Evolutionary conservation across 2,329 filamentous ascomycete genomes (phyloP).

Genomic region (Cladosporium sp.): DNA sequence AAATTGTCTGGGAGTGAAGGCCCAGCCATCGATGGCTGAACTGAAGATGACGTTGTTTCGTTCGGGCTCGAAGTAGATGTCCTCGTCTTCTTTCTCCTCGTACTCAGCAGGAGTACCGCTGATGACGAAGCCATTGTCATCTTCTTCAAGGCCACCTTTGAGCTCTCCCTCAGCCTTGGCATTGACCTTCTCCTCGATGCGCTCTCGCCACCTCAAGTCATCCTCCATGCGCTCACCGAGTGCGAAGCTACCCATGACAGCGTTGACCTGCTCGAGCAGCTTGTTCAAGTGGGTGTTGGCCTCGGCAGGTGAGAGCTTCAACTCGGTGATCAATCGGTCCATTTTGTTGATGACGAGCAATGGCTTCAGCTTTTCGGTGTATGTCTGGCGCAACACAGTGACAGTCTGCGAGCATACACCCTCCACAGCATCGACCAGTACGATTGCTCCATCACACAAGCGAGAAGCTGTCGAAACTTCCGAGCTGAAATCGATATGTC

Average conservation of each 20-base stretch:
- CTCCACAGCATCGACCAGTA: conserved; percentile 93
- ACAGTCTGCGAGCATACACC: conserved; percentile 98
- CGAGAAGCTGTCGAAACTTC: conserved; percentile 95
- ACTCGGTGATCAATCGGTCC: conserved; percentile 85
- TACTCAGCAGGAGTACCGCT: conserved; percentile 54
- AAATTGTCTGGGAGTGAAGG: conserved; percentile 93
- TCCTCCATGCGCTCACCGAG: conserved; percentile 98
- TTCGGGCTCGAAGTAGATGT: conserved; percentile 95
- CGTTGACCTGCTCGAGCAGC: conserved; percentile 91
- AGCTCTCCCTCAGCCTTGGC: conserved; percentile 48
- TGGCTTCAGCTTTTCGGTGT: conserved; percentile 92
- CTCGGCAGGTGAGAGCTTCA: conserved; percentile 86
- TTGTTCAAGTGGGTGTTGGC: conserved; percentile 86
- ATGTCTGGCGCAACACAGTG: conserved; percentile 88
- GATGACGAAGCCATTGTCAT: conserved; percentile 47
- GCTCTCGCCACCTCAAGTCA: conserved; percentile 90
- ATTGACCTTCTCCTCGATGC: conserved; percentile 77
- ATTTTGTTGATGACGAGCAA: conserved; percentile 97
- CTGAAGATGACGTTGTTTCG: conserved; percentile 99
- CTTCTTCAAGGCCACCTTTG: conserved; percentile 47
- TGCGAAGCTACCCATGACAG: conserved; percentile 94
- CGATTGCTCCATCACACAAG: conserved; percentile 87
- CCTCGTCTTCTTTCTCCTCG: conserved; percentile 89
- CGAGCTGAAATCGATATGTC: conserved; percentile 97
- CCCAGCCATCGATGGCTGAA: conserved; percentile 98